A percentile compares a stretch with the other conserved stretches of the same genome.
Evolutionary conservation across 768 basidiomycete genomes (phyloP).

Genomic region (Lanmaoa rubissima): DNA sequence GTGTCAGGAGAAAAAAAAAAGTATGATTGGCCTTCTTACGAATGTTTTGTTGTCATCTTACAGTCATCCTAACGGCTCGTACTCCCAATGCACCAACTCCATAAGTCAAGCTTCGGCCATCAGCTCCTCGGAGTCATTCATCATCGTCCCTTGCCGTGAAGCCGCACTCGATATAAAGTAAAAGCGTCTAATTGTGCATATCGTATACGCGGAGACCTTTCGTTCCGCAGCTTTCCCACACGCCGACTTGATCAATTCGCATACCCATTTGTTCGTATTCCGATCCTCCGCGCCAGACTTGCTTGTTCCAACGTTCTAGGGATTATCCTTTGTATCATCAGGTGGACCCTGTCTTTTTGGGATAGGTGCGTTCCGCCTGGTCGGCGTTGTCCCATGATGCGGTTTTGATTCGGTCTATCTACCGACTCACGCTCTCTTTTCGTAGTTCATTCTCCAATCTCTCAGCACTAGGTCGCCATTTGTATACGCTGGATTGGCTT

Average conservation of each 20-base stretch:
- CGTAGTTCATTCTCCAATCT: not conserved
- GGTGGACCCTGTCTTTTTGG: not conserved
- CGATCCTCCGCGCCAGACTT: not conserved
- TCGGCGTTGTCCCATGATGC: not conserved
- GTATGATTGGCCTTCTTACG: not conserved
- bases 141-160: not conserved
- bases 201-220: not conserved
- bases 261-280: not conserved
- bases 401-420: not conserved
- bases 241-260: not conserved
- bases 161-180: conserved; percentile 10
- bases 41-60: not conserved
- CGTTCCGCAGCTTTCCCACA: not conserved
- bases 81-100: not conserved
- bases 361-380: not conserved
- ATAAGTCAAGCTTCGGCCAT: not conserved
- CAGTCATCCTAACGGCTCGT: not conserved
- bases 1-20: not conserved
- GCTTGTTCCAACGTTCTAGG: not conserved
- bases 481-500: no score
- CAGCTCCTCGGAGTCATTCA: conserved; percentile 3
- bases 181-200: not conserved
- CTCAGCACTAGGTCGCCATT: not conserved
- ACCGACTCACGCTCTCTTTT: not conserved
- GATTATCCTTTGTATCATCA: not conserved